Evolutionary conservation across 2,329 filamentous ascomycete genomes (phyloP).

Genomic region (Curvularia verruculosa): DNA sequence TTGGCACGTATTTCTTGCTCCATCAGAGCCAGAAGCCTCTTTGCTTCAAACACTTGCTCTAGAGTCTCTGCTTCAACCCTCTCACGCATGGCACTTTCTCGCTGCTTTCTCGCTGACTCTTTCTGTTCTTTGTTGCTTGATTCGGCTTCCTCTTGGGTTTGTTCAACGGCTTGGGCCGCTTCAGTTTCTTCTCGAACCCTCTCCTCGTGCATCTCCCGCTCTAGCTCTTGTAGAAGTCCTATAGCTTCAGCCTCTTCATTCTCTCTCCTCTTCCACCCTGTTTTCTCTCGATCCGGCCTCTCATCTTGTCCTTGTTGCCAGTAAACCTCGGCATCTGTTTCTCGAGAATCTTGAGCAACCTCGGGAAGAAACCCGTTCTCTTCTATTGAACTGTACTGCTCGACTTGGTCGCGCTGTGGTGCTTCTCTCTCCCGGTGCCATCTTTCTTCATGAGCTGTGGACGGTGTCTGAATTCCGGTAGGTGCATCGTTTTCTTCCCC

Average conservation of each 20-base stretch:
- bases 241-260: constrained; percentile 11
- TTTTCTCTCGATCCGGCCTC: constrained; percentile 10
- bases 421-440: background rate
- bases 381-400: constrained; percentile 5
- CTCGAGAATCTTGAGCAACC: background rate
- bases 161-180: constrained; percentile 10
- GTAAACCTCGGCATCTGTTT: background rate
- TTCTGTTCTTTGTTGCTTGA: constrained; percentile 1
- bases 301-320: constrained; percentile 5
- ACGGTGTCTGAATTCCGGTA: constrained; percentile 3
- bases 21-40: constrained; percentile 12
- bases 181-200: constrained; percentile 8
- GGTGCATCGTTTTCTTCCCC: background rate
- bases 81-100: constrained; percentile 8
- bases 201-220: constrained; percentile 1
- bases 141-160: background rate
- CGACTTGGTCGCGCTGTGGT: background rate
- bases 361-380: background rate
- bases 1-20: constrained; percentile 11
- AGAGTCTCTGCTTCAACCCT: constrained; percentile 14
- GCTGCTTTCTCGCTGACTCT: constrained; percentile 9
- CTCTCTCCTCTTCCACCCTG: constrained; percentile 9
- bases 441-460: constrained; percentile 5
- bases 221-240: constrained; percentile 1
- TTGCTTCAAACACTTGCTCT: constrained; percentile 14